Evolutionary conservation across 192 early-diverging fungal genomes (phyloP).

Genomic region (Linnemannia zychae): DNA sequence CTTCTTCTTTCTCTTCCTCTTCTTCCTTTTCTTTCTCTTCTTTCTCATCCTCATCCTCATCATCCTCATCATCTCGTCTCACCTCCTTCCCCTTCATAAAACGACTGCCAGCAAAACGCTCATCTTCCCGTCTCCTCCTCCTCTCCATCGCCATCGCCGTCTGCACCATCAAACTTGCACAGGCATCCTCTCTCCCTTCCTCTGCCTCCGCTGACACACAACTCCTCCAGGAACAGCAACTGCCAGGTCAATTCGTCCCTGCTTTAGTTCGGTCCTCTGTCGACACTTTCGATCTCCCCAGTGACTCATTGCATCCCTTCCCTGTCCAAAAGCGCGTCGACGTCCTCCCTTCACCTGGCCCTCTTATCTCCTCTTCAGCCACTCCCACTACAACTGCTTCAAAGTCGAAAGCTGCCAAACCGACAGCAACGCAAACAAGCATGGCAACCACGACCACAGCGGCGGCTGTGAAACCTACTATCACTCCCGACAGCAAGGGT

Average conservation of each 20-base stretch:
- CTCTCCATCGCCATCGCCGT: background rate
- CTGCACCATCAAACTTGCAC: background rate
- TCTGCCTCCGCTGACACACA: background rate
- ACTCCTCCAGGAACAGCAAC: background rate
- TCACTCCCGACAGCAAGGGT: conserved; percentile 27
- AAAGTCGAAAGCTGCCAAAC: conserved; percentile 9
- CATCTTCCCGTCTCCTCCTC: background rate
- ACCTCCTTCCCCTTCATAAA: background rate
- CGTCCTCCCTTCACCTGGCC: background rate
- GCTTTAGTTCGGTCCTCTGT: background rate
- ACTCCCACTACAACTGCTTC: background rate
- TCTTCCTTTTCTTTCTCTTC: conserved; percentile 14
- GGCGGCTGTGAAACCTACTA: background rate
- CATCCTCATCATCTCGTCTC: background rate
- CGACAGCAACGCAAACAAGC: background rate
- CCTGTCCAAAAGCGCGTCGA: conserved; percentile 14
- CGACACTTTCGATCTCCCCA: background rate
- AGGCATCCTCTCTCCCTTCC: background rate
- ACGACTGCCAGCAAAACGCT: background rate
- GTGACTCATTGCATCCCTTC: background rate
- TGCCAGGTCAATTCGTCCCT: background rate
- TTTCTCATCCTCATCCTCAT: background rate
- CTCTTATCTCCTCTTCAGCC: background rate
- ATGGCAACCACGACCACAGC: conserved; percentile 11
- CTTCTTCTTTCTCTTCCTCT: conserved; percentile 8